Conservation (phyloP, 371 early-diverging fungal species). For the Mucor plumbeus region DNA sequence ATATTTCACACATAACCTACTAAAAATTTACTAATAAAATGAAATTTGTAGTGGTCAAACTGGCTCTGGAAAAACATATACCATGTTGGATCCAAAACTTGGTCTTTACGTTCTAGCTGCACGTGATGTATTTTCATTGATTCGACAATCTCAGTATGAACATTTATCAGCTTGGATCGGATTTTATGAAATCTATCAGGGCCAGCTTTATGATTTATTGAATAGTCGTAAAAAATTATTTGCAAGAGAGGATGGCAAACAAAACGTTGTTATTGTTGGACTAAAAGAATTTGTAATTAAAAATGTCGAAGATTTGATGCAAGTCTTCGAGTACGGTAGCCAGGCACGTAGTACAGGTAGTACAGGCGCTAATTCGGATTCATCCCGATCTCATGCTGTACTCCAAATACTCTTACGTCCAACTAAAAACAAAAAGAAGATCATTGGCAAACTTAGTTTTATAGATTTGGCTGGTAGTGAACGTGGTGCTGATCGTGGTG, state of each 20-base stretch:
- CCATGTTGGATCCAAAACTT: conserved; percentile 90
- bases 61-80: conserved; percentile 96
- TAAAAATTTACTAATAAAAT: too few species aligned
- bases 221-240: conserved; percentile 87
- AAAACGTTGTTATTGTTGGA: conserved; percentile 90
- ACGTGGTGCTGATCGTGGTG: conserved; percentile 95
- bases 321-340: conserved; percentile 94
- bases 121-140: conserved; percentile 82
- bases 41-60: conserved; percentile 87
- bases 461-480: conserved; percentile 95
- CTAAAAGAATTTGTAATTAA: conserved; percentile 85
- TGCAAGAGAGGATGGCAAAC: conserved; percentile 96
- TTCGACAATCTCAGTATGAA: conserved; percentile 75
- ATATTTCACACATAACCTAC: neutral
- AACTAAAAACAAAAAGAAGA: conserved; percentile 55
- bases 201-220: conserved; percentile 93
- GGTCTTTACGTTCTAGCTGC: conserved; percentile 94
- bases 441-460: conserved; percentile 76
- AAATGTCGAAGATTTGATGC: conserved; percentile 84
- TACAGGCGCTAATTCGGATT: conserved; percentile 82
- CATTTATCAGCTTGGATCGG: conserved; percentile 85
- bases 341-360: conserved; percentile 88
- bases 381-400: conserved; percentile 91
- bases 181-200: conserved; percentile 98
- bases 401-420: conserved; percentile 81